A percentile compares a stretch with the other conserved stretches of the same genome.
These are phyloP conservation scores for Oryza australiensis DNA, from an alignment of 176 grass and related monocot species.

Conservation along the genomic window DNA sequence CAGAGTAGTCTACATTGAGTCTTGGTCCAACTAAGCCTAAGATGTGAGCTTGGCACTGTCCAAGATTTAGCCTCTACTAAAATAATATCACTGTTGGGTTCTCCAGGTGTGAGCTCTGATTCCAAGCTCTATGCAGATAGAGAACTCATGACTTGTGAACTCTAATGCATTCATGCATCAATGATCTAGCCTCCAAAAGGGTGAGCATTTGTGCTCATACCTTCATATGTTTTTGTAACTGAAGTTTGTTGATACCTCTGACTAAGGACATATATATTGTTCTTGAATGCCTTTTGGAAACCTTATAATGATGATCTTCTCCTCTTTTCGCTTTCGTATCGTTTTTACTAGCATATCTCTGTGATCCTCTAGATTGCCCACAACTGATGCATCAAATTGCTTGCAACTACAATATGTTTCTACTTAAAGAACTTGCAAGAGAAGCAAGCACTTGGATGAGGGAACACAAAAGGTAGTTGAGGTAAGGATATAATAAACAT, in stretches of 20 bases:
- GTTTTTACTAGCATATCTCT: conserved; percentile 8
- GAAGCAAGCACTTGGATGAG: conserved; percentile 42
- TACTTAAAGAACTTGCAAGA: conserved; percentile 24
- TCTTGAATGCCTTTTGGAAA: conserved; percentile 26
- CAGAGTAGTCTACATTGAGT: conserved; percentile 23
- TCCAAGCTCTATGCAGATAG: conserved; percentile 30
- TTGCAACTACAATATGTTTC: conserved; percentile 9
- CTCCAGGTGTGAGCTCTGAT: conserved; percentile 29
- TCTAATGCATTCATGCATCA: conserved; percentile 36
- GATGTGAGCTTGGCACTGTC: conserved; percentile 2
- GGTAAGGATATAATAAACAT: conserved; percentile 50
- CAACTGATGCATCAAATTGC: conserved; percentile 10
- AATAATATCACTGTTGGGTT: conserved; percentile 8
- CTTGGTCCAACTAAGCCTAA: conserved; percentile 31
- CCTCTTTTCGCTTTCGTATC: neutral
- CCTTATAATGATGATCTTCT: conserved; percentile 23
- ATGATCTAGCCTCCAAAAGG: conserved; percentile 53
- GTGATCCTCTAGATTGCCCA: neutral
- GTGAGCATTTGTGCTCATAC: conserved; percentile 38
- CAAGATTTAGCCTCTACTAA: conserved; percentile 27
- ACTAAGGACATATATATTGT: conserved; percentile 23
- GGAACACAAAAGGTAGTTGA: conserved; percentile 32
- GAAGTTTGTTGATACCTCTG: conserved; percentile 19
- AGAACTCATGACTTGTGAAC: conserved; percentile 42
- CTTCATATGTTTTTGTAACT: conserved; percentile 12